These are phyloP conservation scores for Rhodamnia argentea DNA, from an alignment of 345 rosid species.

Conservation along the genomic window DNA sequence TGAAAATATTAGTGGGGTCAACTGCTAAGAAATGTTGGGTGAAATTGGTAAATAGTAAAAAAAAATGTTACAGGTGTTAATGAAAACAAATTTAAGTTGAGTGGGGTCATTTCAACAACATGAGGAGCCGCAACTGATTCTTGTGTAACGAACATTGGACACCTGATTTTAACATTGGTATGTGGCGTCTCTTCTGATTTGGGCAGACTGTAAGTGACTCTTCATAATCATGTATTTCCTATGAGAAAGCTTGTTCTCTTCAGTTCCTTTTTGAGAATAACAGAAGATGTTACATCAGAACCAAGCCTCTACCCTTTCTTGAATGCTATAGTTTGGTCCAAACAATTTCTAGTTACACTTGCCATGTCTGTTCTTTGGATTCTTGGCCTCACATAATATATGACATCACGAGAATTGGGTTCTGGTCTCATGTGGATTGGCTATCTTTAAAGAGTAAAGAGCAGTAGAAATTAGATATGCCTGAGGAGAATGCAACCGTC, in stretches of 20 bases:
- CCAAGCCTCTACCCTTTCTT: neutral
- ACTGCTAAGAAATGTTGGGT: neutral
- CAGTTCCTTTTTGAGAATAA: neutral
- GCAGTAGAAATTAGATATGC: neutral
- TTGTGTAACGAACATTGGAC: neutral
- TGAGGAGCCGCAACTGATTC: neutral
- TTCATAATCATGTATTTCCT: neutral
- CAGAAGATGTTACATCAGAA: neutral
- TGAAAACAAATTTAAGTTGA: neutral
- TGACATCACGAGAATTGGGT: neutral
- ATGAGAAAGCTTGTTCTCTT: neutral
- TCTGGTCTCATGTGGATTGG: neutral
- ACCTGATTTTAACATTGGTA: neutral
- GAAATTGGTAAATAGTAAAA: neutral
- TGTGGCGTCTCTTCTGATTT: neutral
- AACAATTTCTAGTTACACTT: neutral
- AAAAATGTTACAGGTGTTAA: neutral
- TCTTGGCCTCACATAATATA: neutral
- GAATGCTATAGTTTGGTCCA: neutral
- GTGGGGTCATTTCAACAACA: neutral
- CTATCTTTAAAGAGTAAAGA: neutral
- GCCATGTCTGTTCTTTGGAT: neutral
- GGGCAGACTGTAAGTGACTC: neutral
- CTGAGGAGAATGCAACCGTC: neutral
- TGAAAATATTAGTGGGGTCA: neutral